A percentile compares a stretch with the other conserved stretches of the same genome.
These are phyloP conservation scores for Prinsepia uniflora DNA, from an alignment of 306 rosid species.

Conservation along the genomic window DNA sequence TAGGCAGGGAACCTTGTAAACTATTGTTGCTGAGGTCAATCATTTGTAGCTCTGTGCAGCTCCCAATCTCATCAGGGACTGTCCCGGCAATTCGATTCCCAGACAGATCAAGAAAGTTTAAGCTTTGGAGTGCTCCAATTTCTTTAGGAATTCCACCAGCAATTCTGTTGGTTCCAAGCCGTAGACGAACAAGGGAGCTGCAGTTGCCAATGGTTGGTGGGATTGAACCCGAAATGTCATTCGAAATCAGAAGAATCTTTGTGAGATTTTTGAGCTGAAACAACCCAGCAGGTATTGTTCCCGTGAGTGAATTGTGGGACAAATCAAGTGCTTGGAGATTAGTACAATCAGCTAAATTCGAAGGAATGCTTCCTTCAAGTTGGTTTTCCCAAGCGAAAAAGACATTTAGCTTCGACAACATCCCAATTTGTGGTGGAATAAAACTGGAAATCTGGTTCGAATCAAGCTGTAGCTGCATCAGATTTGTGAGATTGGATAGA, in stretches of 20 bases:
- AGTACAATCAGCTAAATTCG: slow-evolving; percentile 49
- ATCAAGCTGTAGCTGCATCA: slow-evolving; percentile 82
- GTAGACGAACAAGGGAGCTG: slow-evolving; percentile 66
- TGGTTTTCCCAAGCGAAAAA: slow-evolving; percentile 92
- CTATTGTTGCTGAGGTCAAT: slow-evolving; percentile 68
- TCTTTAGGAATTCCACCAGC: slow-evolving; percentile 64
- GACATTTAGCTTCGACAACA: slow-evolving; percentile 53
- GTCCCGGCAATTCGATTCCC: slow-evolving; percentile 63
- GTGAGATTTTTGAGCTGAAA: slow-evolving; percentile 82
- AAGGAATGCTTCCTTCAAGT: slow-evolving; percentile 90
- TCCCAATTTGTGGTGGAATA: slow-evolving; percentile 76
- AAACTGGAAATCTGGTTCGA: slow-evolving; percentile 84
- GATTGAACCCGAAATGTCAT: slow-evolving; percentile 79
- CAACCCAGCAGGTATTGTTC: slow-evolving; percentile 64
- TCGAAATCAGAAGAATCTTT: slow-evolving; percentile 73
- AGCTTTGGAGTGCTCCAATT: slow-evolving; percentile 54
- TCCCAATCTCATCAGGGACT: slow-evolving; percentile 77
- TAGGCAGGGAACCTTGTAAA: slow-evolving; percentile 63
- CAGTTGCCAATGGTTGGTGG: slow-evolving; percentile 76
- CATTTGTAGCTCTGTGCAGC: slow-evolving; percentile 72
- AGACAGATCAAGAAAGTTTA: slow-evolving; percentile 78
- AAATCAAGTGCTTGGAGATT: slow-evolving; percentile 71
- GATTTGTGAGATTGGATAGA: slow-evolving; percentile 58
- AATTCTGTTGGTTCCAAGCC: slow-evolving; percentile 74
- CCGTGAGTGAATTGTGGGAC: slow-evolving; percentile 75